phyloP scores from a whole-genome alignment of 495 filamentous ascomycete genomes.

The Collariella sp. region DNA sequence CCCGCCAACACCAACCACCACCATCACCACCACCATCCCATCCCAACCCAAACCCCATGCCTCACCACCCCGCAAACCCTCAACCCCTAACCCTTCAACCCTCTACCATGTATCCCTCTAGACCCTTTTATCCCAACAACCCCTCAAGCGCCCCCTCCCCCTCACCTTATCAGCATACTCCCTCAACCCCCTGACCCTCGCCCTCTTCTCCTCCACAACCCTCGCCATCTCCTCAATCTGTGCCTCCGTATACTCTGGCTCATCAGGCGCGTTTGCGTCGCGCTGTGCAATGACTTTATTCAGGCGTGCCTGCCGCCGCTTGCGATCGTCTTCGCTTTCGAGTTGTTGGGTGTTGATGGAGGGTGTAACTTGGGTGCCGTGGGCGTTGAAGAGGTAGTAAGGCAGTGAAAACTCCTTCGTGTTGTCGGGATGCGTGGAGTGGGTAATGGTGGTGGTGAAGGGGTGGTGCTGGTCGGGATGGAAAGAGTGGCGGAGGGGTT shows the following conservation, averaged over 20 bases:
- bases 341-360: constrained; percentile 28
- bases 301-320: constrained; percentile 26
- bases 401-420: constrained; percentile 26
- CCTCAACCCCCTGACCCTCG: constrained; percentile 14
- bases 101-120: too few species aligned
- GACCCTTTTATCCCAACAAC: background rate
- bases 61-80: too few species aligned
- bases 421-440: background rate
- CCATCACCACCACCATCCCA: too few species aligned
- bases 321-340: constrained; percentile 33
- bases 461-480: background rate
- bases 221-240: constrained; percentile 11
- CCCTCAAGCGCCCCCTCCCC: background rate
- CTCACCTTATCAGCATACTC: constrained; percentile 16
- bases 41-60: too few species aligned
- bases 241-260: constrained; percentile 29
- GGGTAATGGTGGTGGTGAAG: background rate
- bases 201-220: constrained; percentile 7
- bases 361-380: constrained; percentile 38
- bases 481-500: background rate
- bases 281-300: constrained; percentile 19
- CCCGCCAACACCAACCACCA: too few species aligned
- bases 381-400: constrained; percentile 32
- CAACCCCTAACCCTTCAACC: too few species aligned
- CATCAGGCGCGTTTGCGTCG: constrained; percentile 34